A percentile compares a stretch with the other conserved stretches of the same genome.
Evolutionary conservation across 2,329 filamentous ascomycete genomes (phyloP).

Genomic region (Xylariaceae sp.): DNA sequence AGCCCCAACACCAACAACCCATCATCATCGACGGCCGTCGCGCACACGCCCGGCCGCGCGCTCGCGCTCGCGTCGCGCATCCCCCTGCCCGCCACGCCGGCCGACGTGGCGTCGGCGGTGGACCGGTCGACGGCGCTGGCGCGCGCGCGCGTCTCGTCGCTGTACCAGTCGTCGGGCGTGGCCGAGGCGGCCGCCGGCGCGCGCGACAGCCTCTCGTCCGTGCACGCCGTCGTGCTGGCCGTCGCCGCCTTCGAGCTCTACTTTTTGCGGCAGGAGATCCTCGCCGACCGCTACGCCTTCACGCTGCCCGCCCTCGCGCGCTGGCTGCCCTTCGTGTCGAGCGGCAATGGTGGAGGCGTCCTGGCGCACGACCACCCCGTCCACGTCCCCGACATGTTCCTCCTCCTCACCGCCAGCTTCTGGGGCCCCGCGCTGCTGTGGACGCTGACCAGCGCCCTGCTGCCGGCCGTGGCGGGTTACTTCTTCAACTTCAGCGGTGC

Average conservation of each 20-base stretch:
- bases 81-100: conserved; percentile 72
- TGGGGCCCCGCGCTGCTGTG: conserved; percentile 78
- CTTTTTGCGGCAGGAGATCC: conserved; percentile 60
- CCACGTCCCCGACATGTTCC: conserved; percentile 71
- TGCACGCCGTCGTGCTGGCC: conserved; percentile 62
- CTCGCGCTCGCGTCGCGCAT: conserved; percentile 52
- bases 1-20: conserved; percentile 26
- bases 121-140: conserved; percentile 63
- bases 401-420: conserved; percentile 67
- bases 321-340: too few relatives aligned
- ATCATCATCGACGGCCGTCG: conserved; percentile 39
- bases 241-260: conserved; percentile 63
- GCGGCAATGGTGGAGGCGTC: too few relatives aligned
- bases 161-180: conserved; percentile 60
- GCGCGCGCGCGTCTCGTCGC: conserved; percentile 55
- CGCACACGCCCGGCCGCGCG: conserved; percentile 43
- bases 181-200: conserved; percentile 57
- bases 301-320: conserved; percentile 58
- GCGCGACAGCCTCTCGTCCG: conserved; percentile 64
- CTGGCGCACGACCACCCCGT: conserved; percentile 53
- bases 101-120: conserved; percentile 67
- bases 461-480: conserved; percentile 70
- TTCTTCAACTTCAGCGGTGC: conserved; percentile 77
- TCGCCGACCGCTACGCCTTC: conserved; percentile 66
- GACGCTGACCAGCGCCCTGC: conserved; percentile 60